A percentile compares a stretch with the other conserved stretches of the same genome.
These are phyloP conservation scores for Fusarium lyarnte DNA, from an alignment of 2,329 filamentous ascomycete genomes.

Conservation along the genomic window DNA sequence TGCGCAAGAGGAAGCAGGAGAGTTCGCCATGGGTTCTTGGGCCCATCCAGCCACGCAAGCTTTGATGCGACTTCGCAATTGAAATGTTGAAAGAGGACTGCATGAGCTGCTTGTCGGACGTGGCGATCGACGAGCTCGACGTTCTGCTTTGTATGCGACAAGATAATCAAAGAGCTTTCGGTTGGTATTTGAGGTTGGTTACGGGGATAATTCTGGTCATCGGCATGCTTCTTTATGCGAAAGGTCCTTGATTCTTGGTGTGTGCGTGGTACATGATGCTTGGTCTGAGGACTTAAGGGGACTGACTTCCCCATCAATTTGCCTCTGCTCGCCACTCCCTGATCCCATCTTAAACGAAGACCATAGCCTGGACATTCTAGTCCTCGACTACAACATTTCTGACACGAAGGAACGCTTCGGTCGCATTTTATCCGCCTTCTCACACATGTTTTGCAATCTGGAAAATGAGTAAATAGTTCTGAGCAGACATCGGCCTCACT, in stretches of 20 bases:
- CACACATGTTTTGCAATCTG: not conserved
- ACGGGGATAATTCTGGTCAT: fast-evolving
- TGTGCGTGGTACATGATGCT: too few species aligned
- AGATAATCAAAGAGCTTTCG: fast-evolving
- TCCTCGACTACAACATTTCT: not conserved
- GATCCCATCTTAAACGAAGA: not conserved
- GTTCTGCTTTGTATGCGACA: not conserved
- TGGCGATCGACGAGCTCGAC: not conserved
- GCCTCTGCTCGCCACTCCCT: slow-evolving; percentile 1
- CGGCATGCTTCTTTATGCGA: too few species aligned
- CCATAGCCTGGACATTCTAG: not conserved
- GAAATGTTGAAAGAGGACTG: not conserved
- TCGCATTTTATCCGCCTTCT: slow-evolving; percentile 3
- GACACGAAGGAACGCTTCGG: not conserved
- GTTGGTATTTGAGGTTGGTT: not conserved
- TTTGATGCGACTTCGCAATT: not conserved
- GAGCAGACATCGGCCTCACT: not conserved
- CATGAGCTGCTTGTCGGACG: not conserved
- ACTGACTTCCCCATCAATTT: not conserved
- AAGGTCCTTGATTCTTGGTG: not conserved
- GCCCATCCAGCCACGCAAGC: not conserved
- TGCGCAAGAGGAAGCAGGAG: not conserved
- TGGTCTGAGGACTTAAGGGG: not conserved
- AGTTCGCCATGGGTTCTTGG: not conserved
- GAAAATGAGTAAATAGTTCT: not conserved